Evolutionary conservation across 2,329 filamentous ascomycete genomes (phyloP).

Genomic region (Aspergillus ochraceoroseus): DNA sequence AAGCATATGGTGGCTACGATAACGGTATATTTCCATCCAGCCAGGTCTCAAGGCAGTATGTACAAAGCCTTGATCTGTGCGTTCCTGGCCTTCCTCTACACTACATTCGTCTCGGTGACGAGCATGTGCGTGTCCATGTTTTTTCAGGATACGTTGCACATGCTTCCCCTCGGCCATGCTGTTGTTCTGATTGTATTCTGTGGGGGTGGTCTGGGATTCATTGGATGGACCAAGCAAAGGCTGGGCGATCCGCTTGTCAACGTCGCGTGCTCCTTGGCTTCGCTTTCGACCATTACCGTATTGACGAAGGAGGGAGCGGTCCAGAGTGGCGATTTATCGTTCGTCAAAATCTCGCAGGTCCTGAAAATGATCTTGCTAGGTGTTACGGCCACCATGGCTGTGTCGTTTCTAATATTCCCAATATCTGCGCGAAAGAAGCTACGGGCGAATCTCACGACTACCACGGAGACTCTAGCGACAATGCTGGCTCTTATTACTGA

Average conservation of each 20-base stretch:
- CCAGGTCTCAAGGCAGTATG: constrained; percentile 82
- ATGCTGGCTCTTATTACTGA: constrained; percentile 77
- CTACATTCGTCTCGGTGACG: constrained; percentile 67
- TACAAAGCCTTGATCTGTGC: constrained; percentile 76
- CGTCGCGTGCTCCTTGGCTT: constrained; percentile 77
- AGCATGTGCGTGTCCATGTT: constrained; percentile 87
- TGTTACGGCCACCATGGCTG: constrained; percentile 63
- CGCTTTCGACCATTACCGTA: constrained; percentile 81
- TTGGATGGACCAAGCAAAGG: constrained; percentile 81
- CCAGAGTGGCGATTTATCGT: constrained; percentile 73
- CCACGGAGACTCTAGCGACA: constrained; percentile 70
- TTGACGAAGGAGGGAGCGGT: constrained; percentile 88
- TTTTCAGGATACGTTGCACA: constrained; percentile 62
- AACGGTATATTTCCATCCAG: constrained; percentile 91
- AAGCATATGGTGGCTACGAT: constrained; percentile 93
- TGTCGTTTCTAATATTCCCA: constrained; percentile 74
- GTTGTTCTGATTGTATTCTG: constrained; percentile 79
- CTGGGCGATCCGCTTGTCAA: constrained; percentile 75
- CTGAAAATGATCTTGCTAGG: constrained; percentile 80
- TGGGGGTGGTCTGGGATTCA: constrained; percentile 77
- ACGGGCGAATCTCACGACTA: constrained; percentile 66
- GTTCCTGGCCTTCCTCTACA: constrained; percentile 71
- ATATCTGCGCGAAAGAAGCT: constrained; percentile 70
- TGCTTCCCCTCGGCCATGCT: constrained; percentile 67
- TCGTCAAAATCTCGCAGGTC: constrained; percentile 74